Evolutionary conservation across 768 basidiomycete genomes (phyloP), one percentile per base, ranked within the genome.

Genomic region (Dioszegia aurantiaca): DNA sequence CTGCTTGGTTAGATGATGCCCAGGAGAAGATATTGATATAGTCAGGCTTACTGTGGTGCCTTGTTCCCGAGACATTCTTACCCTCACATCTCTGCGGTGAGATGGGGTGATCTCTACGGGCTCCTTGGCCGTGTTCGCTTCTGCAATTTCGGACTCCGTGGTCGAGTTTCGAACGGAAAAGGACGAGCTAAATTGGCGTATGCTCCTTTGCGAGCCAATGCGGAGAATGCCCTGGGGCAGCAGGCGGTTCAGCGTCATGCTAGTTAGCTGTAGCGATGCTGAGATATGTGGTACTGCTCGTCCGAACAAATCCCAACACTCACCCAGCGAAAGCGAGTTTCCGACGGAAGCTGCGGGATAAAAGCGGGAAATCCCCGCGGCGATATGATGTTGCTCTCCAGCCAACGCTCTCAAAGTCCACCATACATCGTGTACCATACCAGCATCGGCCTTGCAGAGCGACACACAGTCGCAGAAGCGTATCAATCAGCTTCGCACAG

Each of bases 21-120:
- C 26, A 9, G 8, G 21, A 24, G 9, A 42, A 24, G 8, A 24
- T 8, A 23, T 45, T 9, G 26, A 8, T 17, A 14, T 14, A 23
- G n/a, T n/a, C n/a, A n/a, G 10, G 44, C 44, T 27, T 23, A 27
- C 44, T 26, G 23, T 45, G 23, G 23, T 23, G 44, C 10, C 26
- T 5, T n/a, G 9, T 10, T 42, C 40, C 21, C 9, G 17, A 42
- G 16, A 8, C 26, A 8, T 24, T 27, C n/a, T 10, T 3, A 17
- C 3, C 46, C 27, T 17, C 11, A 53, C 51, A 44, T 55, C 10
- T n/a, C 54, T 23, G 2, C 54, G 27, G 14, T 55, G 40, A 33
- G 54, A 55, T 8, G 24, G 24, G 33, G 54, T 43, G 30, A 55
- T 55, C 26, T 43, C 40, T 4, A 55, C 36, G 4, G 40, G 41